These are phyloP conservation scores for Serendipita sp. DNA, from an alignment of 768 basidiomycete genomes.

Conservation along the genomic window DNA sequence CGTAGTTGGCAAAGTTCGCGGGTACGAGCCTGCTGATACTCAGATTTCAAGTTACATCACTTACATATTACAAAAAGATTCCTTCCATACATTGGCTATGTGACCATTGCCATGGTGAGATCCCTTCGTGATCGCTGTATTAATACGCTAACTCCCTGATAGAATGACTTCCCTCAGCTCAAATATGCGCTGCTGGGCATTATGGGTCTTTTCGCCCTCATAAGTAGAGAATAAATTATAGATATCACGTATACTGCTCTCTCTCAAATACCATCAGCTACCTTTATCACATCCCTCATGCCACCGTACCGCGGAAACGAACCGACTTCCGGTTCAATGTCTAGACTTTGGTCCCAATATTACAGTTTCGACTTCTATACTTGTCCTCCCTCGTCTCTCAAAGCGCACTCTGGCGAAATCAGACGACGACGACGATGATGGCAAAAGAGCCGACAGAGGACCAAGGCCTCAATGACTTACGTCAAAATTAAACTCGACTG, in stretches of 20 bases:
- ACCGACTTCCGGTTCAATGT: too few species aligned
- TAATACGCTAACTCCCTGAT: background rate
- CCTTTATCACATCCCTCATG: slow-evolving; percentile 55
- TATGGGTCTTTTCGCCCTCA: slow-evolving; percentile 63
- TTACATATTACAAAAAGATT: slow-evolving; percentile 35
- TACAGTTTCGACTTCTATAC: too few species aligned
- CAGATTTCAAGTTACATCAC: too few species aligned
- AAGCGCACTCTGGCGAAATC: too few species aligned
- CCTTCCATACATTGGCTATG: slow-evolving; percentile 87
- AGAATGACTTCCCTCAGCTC: slow-evolving; percentile 93
- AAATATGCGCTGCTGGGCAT: slow-evolving; percentile 82
- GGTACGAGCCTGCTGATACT: slow-evolving; percentile 35
- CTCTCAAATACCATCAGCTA: slow-evolving; percentile 47
- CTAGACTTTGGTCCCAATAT: too few species aligned
- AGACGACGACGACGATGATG: too few species aligned
- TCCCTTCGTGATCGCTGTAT: slow-evolving; percentile 10
- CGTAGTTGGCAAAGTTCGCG: slow-evolving; percentile 86
- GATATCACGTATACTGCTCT: background rate
- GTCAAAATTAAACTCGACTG: too few species aligned
- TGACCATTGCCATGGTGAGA: slow-evolving; percentile 88
- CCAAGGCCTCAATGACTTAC: too few species aligned
- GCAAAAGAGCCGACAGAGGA: too few species aligned
- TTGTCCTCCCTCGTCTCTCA: too few species aligned
- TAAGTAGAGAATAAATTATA: slow-evolving; percentile 58
- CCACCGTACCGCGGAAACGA: too few species aligned